These are phyloP conservation scores for Pyropia yezoensis DNA, from an alignment of 23 red algal species.

Conservation along the genomic window DNA sequence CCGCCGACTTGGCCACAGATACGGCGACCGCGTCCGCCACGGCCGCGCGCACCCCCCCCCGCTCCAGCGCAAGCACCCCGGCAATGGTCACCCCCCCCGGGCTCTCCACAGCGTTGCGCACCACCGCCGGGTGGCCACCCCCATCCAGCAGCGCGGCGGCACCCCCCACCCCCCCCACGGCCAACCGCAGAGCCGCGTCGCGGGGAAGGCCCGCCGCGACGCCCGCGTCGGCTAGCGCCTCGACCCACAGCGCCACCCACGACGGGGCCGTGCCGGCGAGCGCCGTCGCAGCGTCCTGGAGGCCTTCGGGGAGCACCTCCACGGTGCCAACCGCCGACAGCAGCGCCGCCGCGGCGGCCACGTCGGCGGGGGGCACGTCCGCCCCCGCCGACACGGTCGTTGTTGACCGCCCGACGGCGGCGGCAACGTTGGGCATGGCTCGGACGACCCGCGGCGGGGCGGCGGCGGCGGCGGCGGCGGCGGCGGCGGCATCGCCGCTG, in stretches of 20 bases:
- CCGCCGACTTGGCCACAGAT: slow-evolving; percentile 25
- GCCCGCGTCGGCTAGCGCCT: slow-evolving; percentile 66
- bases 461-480: too few species aligned
- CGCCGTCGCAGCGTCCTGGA: slow-evolving; percentile 40
- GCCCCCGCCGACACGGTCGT: slow-evolving; percentile 37
- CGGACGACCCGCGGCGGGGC: slow-evolving; percentile 17
- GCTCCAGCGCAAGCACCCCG: slow-evolving; percentile 46
- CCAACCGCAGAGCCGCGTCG: slow-evolving; percentile 25
- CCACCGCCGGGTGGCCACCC: slow-evolving; percentile 40
- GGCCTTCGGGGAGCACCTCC: slow-evolving; percentile 19
- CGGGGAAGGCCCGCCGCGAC: slow-evolving; percentile 55
- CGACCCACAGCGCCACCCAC: slow-evolving; percentile 56
- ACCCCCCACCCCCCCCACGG: slow-evolving; percentile 44
- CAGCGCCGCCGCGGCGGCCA: slow-evolving; percentile 16
- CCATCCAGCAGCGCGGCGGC: slow-evolving; percentile 28
- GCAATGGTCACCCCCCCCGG: slow-evolving; percentile 77
- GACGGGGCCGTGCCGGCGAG: slow-evolving; percentile 51
- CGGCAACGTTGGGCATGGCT: slow-evolving; percentile 69
- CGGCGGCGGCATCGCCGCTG: too few species aligned
- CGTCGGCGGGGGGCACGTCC: slow-evolving; percentile 11
- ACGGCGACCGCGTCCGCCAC: slow-evolving; percentile 50
- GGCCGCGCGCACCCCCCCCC: slow-evolving; percentile 29
- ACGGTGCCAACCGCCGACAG: slow-evolving; percentile 46
- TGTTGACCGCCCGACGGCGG: slow-evolving; percentile 14
- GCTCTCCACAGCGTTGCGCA: slow-evolving; percentile 70